These are phyloP conservation scores for Hypoxylon subgilvum DNA, from an alignment of 495 filamentous ascomycete species.

Conservation along the genomic window DNA sequence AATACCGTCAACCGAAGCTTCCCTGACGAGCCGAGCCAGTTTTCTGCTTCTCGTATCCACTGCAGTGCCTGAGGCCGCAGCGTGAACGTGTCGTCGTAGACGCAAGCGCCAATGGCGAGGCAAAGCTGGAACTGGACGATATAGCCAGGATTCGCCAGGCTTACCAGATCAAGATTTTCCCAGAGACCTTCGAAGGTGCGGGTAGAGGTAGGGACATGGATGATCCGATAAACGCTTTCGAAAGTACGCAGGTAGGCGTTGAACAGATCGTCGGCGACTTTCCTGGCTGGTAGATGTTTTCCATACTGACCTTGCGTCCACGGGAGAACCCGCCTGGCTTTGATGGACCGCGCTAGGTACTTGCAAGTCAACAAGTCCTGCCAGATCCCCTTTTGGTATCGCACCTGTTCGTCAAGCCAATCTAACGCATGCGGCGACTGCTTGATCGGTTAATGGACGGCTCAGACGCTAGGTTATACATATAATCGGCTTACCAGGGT, in stretches of 20 bases:
- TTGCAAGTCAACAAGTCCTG: conserved; percentile 49
- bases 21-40: conserved; percentile 62
- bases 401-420: conserved; percentile 25
- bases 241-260: conserved; percentile 57
- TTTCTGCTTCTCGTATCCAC: conserved; percentile 66
- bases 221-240: conserved; percentile 59
- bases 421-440: conserved; percentile 18
- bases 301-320: conserved; percentile 40
- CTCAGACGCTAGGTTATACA: background rate
- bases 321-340: conserved; percentile 43
- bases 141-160: conserved; percentile 45
- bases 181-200: conserved; percentile 52
- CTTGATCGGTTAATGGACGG: background rate
- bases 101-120: conserved; percentile 62
- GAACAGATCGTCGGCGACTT: conserved; percentile 51
- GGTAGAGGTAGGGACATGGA: conserved; percentile 57
- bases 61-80: conserved; percentile 58
- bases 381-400: conserved; percentile 27
- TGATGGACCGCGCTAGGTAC: conserved; percentile 52
- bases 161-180: conserved; percentile 24
- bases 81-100: conserved; percentile 54
- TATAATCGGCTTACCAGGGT: conserved; percentile 13
- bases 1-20: conserved; percentile 61
- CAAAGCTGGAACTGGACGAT: conserved; percentile 64
- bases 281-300: conserved; percentile 39